These are phyloP conservation scores for Monosporascus cannonballus DNA, from an alignment of 2,329 filamentous ascomycete genomes.

Conservation along the genomic window DNA sequence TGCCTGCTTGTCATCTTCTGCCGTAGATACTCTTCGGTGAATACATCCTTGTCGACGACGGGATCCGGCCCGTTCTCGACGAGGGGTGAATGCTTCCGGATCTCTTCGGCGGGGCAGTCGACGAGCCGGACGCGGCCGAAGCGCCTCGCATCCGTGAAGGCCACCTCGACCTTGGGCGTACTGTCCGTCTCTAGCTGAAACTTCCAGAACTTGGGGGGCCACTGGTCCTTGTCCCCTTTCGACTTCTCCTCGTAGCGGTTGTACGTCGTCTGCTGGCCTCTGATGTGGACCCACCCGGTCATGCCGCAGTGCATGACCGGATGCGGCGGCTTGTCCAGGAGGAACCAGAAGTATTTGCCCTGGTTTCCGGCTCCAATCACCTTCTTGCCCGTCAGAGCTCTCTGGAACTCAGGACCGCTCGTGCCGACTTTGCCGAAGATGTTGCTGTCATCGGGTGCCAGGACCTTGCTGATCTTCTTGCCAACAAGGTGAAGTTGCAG, in stretches of 20 bases:
- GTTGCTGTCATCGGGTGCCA: slow-evolving; percentile 71
- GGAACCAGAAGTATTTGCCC: slow-evolving; percentile 92
- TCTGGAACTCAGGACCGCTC: slow-evolving; percentile 66
- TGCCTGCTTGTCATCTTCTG: slow-evolving; percentile 66
- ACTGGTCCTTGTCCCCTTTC: slow-evolving; percentile 54
- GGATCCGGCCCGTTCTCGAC: slow-evolving; percentile 94
- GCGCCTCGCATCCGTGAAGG: slow-evolving; percentile 78
- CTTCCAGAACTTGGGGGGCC: slow-evolving; percentile 90
- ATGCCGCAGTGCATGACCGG: slow-evolving; percentile 83
- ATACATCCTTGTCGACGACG: slow-evolving; percentile 68
- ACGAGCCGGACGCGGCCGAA: slow-evolving; percentile 77
- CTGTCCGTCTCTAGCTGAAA: slow-evolving; percentile 66
- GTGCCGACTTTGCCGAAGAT: slow-evolving; percentile 90
- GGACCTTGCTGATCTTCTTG: slow-evolving; percentile 66
- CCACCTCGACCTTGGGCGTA: slow-evolving; percentile 50
- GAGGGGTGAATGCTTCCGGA: slow-evolving; percentile 70
- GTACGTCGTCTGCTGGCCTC: slow-evolving; percentile 69
- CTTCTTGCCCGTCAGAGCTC: slow-evolving; percentile 68
- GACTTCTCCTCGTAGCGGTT: slow-evolving; percentile 75
- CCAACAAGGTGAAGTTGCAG: slow-evolving; percentile 78
- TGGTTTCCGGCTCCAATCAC: slow-evolving; percentile 69
- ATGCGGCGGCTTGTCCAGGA: slow-evolving; percentile 74
- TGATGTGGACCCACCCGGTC: slow-evolving; percentile 85
- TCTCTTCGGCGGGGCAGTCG: slow-evolving; percentile 69
- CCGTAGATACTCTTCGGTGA: slow-evolving; percentile 72